Conservation (phyloP, 2,329 filamentous ascomycete species). For the Fusarium oligoseptatum region DNA sequence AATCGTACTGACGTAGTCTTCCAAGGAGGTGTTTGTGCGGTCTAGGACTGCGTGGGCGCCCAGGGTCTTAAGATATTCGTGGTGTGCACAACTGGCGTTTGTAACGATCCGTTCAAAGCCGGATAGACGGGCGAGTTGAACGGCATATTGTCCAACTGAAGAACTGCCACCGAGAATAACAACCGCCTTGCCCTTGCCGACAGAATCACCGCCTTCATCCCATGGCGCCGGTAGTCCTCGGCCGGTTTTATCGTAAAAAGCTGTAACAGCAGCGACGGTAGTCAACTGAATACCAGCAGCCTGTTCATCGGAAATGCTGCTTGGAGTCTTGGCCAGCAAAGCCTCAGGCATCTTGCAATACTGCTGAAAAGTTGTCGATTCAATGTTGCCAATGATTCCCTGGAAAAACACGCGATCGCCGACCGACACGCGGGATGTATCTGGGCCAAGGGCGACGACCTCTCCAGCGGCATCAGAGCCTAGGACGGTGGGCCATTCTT, state of each 20-base stretch:
- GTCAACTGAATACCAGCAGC: constrained; percentile 32
- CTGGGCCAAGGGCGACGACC: constrained; percentile 15
- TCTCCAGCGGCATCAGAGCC: constrained; percentile 32
- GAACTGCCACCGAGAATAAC: constrained; percentile 53
- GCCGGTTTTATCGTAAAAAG: constrained; percentile 10
- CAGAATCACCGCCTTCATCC: constrained; percentile 39
- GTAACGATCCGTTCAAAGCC: constrained; percentile 29
- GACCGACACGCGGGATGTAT: constrained; percentile 5
- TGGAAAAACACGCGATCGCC: constrained; percentile 50
- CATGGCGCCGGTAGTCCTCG: constrained; percentile 48
- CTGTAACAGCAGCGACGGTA: background rate
- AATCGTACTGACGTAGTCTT: constrained; percentile 44
- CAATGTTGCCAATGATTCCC: constrained; percentile 49
- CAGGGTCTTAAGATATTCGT: constrained; percentile 8
- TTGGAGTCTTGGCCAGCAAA: constrained; percentile 50
- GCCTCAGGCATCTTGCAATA: constrained; percentile 52
- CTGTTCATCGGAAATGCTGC: constrained; percentile 47
- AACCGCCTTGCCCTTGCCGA: constrained; percentile 39
- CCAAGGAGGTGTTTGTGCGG: constrained; percentile 17
- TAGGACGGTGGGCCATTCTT: constrained; percentile 29
- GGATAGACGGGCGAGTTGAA: constrained; percentile 26
- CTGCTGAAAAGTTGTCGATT: constrained; percentile 53
- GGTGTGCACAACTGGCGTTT: constrained; percentile 27
- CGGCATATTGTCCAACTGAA: constrained; percentile 14
- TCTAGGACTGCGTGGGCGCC: constrained; percentile 46